Percentiles rank a stretch among this genome's conserved stretches.
Conservation (phyloP, 2,329 filamentous ascomycete species). For the Niveomyces coronatus region DNA sequence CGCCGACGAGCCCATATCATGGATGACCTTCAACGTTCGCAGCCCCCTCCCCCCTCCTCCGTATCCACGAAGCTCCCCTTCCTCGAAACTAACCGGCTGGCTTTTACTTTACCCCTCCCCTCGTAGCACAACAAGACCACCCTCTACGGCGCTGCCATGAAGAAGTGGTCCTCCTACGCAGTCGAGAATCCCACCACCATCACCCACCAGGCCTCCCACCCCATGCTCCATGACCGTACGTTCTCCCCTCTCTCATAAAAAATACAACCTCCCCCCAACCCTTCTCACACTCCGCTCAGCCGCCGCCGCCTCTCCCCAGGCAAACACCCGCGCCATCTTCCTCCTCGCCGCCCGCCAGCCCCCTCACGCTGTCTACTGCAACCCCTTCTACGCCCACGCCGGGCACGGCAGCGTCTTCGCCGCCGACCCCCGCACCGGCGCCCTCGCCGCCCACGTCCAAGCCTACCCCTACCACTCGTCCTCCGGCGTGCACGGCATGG, state of each 20-base stretch:
- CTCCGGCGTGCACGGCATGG: slow-evolving; percentile 73
- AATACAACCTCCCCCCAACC: background rate
- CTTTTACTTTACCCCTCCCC: background rate
- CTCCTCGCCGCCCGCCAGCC: slow-evolving; percentile 67
- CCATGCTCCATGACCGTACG: slow-evolving; percentile 65
- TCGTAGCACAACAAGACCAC: slow-evolving; percentile 66
- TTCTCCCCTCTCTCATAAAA: slow-evolving; percentile 1
- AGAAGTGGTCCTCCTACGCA: slow-evolving; percentile 79
- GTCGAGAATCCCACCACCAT: slow-evolving; percentile 70
- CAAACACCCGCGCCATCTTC: slow-evolving; percentile 84
- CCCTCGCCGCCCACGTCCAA: slow-evolving; percentile 58
- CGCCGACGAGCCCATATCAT: slow-evolving; percentile 78
- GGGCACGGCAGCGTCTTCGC: slow-evolving; percentile 72
- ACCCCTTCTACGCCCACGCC: slow-evolving; percentile 81
- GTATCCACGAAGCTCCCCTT: too few species aligned
- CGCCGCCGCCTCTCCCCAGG: slow-evolving; percentile 55
- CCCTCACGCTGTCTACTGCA: slow-evolving; percentile 77
- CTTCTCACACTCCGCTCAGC: slow-evolving; percentile 31
- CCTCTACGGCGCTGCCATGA: slow-evolving; percentile 85
- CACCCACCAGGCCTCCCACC: slow-evolving; percentile 61
- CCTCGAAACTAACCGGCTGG: too few species aligned
- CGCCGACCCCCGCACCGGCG: slow-evolving; percentile 40
- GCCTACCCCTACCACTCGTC: slow-evolving; percentile 62
- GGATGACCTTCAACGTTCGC: slow-evolving; percentile 82
- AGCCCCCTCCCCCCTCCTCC: background rate